Evolutionary conservation across 257 asterid genomes (phyloP).

Genomic region (Solanum pimpinellifolium): DNA sequence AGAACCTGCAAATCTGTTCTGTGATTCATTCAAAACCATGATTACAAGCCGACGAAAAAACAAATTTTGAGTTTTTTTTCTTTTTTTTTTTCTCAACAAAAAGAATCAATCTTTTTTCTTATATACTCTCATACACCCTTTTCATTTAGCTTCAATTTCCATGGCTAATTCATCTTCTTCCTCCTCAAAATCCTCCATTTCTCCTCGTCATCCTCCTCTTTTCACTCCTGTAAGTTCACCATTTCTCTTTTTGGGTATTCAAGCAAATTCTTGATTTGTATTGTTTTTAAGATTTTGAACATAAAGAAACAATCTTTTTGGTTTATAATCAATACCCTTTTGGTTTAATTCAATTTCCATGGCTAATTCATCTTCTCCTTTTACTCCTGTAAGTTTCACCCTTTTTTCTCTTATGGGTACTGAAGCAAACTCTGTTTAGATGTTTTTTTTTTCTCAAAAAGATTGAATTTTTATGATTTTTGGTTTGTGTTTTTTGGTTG

Average conservation of each 20-base stretch:
- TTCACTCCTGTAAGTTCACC: conserved; percentile 59
- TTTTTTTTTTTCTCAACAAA: neutral
- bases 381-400: conserved; percentile 48
- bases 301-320: neutral
- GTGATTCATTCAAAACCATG: conserved; percentile 11
- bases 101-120: neutral
- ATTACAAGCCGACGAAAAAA: conserved; percentile 19
- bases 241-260: neutral
- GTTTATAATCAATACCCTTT: neutral
- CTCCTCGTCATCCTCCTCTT: conserved; percentile 65
- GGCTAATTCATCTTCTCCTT: conserved; percentile 51
- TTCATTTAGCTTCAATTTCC: conserved; percentile 9
- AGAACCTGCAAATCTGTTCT: conserved; percentile 12
- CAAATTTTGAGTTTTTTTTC: neutral
- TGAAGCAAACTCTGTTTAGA: neutral
- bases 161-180: conserved; percentile 51
- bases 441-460: neutral
- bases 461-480: neutral
- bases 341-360: conserved; percentile 18
- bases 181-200: conserved; percentile 34
- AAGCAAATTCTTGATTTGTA: neutral
- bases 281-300: neutral
- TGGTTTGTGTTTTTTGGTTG: neutral
- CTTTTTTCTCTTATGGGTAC: neutral
- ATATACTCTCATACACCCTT: neutral